Evolutionary conservation across 768 basidiomycete genomes (phyloP), one percentile per base, ranked within the genome.

Genomic region (Dacryopinax spathularia): DNA sequence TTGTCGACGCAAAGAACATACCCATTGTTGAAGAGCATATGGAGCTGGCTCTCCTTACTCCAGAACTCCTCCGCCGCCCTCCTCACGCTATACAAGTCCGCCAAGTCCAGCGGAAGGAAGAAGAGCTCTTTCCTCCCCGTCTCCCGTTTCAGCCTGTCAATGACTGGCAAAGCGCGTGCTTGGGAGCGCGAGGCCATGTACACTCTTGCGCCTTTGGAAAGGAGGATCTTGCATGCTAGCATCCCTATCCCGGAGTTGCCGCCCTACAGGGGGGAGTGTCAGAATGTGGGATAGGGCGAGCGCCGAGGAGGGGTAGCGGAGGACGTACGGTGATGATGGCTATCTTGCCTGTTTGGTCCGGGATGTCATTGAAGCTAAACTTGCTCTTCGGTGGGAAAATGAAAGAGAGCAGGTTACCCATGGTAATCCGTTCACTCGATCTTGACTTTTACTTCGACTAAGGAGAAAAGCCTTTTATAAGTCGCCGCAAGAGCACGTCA

Each of bases 91-190:
- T 69, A 68, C 35, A 83, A 67, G 68, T 80, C 76, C 0, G 75
- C 73, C 12, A 82, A 69, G 61, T 84, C 79, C n/a, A 83, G 67
- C 36, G 75, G 66, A 1, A 83, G 71, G 18, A 68, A 34, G 64
- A 76, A 78, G 10, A 77, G 39, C 0, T 75, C 78, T n/a, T 78
- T 72, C 44, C 76, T 76, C 2, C 82, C 81, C 6, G 80, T 80
- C 62, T 73, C 66, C 12, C 68, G 64, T 60, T 82, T 77, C 64
- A 89, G 73, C 6, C 82, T 79, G 33, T 73, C 65, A 63, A 87
- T 85, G 0, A 84, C 84, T 2, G 62, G 68, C n/a, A 67, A 60
- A 31, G 48, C 48, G 31, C 48, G 48, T 6, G 25, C 48, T 10
- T 10, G 20, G 13, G 48, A 56, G 20, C 48, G 48, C 25, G 48